Evolutionary conservation across 352 stramenopile species (phyloP).

Genomic region (Phytophthora multivora): DNA sequence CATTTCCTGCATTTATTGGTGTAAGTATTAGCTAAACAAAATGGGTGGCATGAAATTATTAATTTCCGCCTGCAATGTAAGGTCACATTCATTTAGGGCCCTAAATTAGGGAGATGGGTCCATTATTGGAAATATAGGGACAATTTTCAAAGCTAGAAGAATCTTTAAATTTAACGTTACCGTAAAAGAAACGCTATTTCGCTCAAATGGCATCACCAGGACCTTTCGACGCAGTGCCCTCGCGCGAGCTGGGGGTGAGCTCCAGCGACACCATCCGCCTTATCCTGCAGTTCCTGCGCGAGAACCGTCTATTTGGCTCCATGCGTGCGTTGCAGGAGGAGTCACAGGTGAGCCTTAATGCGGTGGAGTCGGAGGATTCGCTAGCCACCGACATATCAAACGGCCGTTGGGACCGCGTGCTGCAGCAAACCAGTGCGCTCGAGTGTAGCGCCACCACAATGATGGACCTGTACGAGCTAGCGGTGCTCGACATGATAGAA

Average conservation of each 20-base stretch:
- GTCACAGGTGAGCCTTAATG: slow-evolving; percentile 85
- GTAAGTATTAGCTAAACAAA: too few relatives aligned
- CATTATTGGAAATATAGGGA: too few relatives aligned
- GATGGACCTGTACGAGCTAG: slow-evolving; percentile 90
- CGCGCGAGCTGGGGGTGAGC: slow-evolving; percentile 59
- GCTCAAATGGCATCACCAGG: slow-evolving; percentile 7
- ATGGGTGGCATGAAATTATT: too few relatives aligned
- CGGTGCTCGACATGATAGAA: slow-evolving; percentile 90
- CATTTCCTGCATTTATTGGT: too few relatives aligned
- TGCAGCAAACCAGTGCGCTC: slow-evolving; percentile 84
- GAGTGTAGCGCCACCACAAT: slow-evolving; percentile 72
- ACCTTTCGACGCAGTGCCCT: neutral
- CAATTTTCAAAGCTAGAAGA: too few relatives aligned
- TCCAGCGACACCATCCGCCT: slow-evolving; percentile 86
- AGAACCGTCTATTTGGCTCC: slow-evolving; percentile 86
- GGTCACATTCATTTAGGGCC: too few relatives aligned
- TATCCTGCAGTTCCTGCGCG: slow-evolving; percentile 92
- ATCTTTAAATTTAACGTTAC: too few relatives aligned
- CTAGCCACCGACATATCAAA: slow-evolving; percentile 78
- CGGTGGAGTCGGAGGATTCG: slow-evolving; percentile 86
- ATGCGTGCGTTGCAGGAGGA: slow-evolving; percentile 90
- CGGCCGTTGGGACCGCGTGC: slow-evolving; percentile 90
- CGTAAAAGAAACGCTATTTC: too few relatives aligned
- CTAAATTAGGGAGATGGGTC: too few relatives aligned
- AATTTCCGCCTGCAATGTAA: too few relatives aligned